Percentiles rank a stretch among this genome's conserved stretches.
Conservation (phyloP, 345 rosid species). For the Syzygium jambos region DNA sequence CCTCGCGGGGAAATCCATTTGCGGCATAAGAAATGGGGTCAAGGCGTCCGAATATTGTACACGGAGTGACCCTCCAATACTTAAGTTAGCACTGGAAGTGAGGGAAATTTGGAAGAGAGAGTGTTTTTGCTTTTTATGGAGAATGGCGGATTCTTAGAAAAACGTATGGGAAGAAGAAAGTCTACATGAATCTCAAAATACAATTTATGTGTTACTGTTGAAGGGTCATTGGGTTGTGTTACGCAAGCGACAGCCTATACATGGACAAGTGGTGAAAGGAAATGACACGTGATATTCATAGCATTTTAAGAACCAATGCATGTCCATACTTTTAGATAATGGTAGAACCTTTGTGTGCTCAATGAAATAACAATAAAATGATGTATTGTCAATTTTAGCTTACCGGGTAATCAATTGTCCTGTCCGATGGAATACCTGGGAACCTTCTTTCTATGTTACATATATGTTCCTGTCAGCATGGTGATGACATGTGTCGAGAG, state of each 20-base stretch:
- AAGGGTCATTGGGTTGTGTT: not conserved
- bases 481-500: not conserved
- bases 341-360: not conserved
- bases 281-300: not conserved
- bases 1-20: not conserved
- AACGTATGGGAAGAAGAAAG: not conserved
- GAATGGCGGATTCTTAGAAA: not conserved
- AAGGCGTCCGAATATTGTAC: not conserved
- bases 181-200: not conserved
- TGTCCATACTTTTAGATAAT: not conserved
- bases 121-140: not conserved
- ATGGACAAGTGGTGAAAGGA: not conserved
- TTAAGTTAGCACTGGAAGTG: not conserved
- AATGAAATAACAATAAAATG: not conserved
- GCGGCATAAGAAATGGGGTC: not conserved
- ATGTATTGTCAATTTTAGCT: not conserved
- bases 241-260: not conserved
- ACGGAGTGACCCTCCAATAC: not conserved
- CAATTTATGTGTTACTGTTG: not conserved
- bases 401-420: not conserved
- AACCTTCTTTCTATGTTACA: not conserved
- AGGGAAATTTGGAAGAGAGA: not conserved
- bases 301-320: not conserved
- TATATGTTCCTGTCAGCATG: not conserved
- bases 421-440: rapidly evolving